Evolutionary conservation across 176 grass and related monocot genomes (phyloP), one percentile per base, ranked within the genome.

Genomic region (Aechmea fasciata): DNA sequence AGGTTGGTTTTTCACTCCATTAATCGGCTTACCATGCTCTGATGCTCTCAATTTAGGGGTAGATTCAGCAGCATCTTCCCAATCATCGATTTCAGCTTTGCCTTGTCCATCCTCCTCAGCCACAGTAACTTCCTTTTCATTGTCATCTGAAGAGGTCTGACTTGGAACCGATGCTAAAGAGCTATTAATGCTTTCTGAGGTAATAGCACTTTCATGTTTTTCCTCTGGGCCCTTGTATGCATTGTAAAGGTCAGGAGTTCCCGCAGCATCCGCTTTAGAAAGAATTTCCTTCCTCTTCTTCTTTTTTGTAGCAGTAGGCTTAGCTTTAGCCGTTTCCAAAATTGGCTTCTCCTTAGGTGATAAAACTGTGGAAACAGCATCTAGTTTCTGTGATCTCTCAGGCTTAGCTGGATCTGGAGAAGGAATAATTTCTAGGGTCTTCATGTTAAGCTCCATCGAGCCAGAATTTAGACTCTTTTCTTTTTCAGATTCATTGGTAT

Each of bases 261-360:
- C 92, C 6, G 88, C 92, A 18, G 92, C 92, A 89, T 96, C 92
- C 67, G 92, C 92, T 82, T 92, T 96, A 19, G 83, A 87, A 67
- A 89, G 86, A 72, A 96, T 86, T 82, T 96, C 88, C 76, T 85
- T 96, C 68, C 70, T 79, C 10, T 77, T 83, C 71, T 89, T 92
- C 76, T 72, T 96, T 52, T 64, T 96, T 11, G 63, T 77, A 50
- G 78, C 23, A 50, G 50, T 13, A 52, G 72, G 81, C 71, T 96
- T 96, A 2, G 81, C 71, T 62, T 76, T 80, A 47, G 64, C 17
- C 11, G 50, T 65, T 70, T 92, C 92, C 14, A 33, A 22, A n/a
- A 5, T 77, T 65, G 83, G 73, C 18, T 96, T 96, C 72, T 89
- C 91, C 67, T 66, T 91, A 73, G 82, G 85, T 63, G 48, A 74